Evolutionary conservation across 352 stramenopile genomes (phyloP), one percentile per base, ranked within the genome.

Genomic region (Phytophthora idaei): DNA sequence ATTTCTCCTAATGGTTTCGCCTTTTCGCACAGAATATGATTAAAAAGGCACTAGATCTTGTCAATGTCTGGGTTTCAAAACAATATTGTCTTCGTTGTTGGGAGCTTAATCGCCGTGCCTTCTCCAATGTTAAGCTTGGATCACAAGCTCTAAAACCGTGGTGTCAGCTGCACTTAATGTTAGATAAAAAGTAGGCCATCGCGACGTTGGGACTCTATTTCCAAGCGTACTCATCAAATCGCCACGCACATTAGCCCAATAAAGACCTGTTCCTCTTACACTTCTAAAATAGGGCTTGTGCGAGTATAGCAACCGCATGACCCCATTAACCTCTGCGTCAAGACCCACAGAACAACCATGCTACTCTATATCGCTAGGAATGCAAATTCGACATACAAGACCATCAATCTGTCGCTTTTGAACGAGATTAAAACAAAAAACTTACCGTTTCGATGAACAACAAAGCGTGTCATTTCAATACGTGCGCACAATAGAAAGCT

Each of bases 1-100:
- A 74, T 67, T 49, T 66, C 41, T 61, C 60, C 0, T 21, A 73
- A 39, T 3, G 57, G 57, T 28, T 57, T 41, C 0, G 48, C 15
- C 46, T n/a, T 29, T 0, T 27, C 53, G 11, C 25, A 42, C 1
- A 64, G 6, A n/a, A 74, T 34, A 17, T 21, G 17, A 21, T 21
- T 21, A 21, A 21, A 21, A 21, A 21, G 17, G 17, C 17, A 21
- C 21, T 21, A 21, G 21, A 21, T 21, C 21, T 21, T 21, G 0
- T 21, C 21, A 21, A 21, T 21, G 21, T 21, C 21, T 21, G 21
- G 21, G 21, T 21, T 21, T 21, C 21, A 21, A 21, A 21, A 21
- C 21, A 21, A 21, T 21, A 21, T 21, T 21, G 21, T 21, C 21
- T 21, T 21, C 21, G 21, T 21, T 21, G 21, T 21, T 21, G 21